phyloP scores from a whole-genome alignment of 331 rosid genomes.

The Erythrophleum ivorense region DNA sequence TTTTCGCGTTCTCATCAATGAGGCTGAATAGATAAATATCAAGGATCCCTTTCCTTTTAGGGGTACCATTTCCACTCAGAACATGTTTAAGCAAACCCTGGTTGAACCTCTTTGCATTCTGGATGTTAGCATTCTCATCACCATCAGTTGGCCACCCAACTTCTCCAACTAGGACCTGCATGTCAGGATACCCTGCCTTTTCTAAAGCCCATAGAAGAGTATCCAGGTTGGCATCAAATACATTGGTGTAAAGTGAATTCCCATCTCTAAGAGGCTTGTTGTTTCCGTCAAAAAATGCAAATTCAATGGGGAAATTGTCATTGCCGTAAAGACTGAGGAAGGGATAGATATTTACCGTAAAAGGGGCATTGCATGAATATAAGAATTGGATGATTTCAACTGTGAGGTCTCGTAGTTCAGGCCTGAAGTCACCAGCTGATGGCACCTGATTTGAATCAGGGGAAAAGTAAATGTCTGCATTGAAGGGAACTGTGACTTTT shows the following conservation, averaged over 20 bases:
- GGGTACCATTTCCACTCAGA: conserved; percentile 76
- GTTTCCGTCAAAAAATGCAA: conserved; percentile 78
- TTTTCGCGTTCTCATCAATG: conserved; percentile 77
- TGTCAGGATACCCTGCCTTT: conserved; percentile 79
- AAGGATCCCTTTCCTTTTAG: conserved; percentile 60
- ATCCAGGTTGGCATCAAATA: conserved; percentile 87
- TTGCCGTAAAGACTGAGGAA: conserved; percentile 79
- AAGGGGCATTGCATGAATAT: conserved; percentile 62
- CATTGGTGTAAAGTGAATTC: conserved; percentile 67
- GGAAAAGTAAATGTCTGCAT: conserved; percentile 85
- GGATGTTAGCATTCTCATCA: conserved; percentile 67
- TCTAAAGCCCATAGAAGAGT: conserved; percentile 73
- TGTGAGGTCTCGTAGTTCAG: conserved; percentile 63
- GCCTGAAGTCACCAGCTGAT: conserved; percentile 84
- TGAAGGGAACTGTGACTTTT: conserved; percentile 85
- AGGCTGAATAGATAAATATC: conserved; percentile 77
- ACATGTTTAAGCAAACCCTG: conserved; percentile 70
- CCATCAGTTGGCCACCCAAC: conserved; percentile 99
- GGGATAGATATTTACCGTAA: conserved; percentile 84
- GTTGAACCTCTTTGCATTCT: conserved; percentile 69
- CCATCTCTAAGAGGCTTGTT: conserved; percentile 67
- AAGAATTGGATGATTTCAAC: conserved; percentile 66
- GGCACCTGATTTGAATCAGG: conserved; percentile 84
- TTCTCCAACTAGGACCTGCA: conserved; percentile 75
- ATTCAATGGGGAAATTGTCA: conserved; percentile 71